phyloP scores from a whole-genome alignment of 192 early-diverging fungal species.

The Podila minutissima region DNA sequence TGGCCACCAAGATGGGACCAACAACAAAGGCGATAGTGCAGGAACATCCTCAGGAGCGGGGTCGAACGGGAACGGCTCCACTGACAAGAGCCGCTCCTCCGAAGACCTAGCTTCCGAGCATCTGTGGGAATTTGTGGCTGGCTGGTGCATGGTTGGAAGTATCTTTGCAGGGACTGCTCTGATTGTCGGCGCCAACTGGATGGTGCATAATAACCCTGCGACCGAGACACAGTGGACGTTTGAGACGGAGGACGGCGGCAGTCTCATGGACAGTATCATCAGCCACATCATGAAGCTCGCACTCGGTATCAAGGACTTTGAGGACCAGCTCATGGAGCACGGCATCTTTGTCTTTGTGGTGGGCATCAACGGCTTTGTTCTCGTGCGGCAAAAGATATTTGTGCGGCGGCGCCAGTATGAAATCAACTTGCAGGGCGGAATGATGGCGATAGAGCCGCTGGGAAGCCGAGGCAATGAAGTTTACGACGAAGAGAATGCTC shows the following conservation, averaged over 20 bases:
- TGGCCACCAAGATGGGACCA: not conserved
- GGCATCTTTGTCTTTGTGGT: slow-evolving; percentile 42
- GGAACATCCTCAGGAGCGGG: not conserved
- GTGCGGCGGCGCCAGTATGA: slow-evolving; percentile 19
- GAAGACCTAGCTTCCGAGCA: slow-evolving; percentile 14
- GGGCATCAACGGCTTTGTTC: slow-evolving; percentile 32
- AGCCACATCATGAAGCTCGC: slow-evolving; percentile 23
- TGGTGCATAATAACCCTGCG: slow-evolving; percentile 4
- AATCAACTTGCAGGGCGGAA: slow-evolving; percentile 47
- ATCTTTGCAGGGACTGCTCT: slow-evolving; percentile 14
- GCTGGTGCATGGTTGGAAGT: slow-evolving; percentile 32
- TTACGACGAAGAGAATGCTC: not conserved
- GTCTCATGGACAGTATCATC: slow-evolving; percentile 29
- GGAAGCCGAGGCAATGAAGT: not conserved
- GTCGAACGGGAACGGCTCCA: not conserved
- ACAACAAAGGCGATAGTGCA: not conserved
- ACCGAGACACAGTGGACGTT: slow-evolving; percentile 27
- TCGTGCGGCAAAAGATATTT: slow-evolving; percentile 31
- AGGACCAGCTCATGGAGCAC: slow-evolving; percentile 40
- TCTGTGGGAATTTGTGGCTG: slow-evolving; percentile 37
- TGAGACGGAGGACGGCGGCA: slow-evolving; percentile 12
- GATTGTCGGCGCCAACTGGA: slow-evolving; percentile 14
- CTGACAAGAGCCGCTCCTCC: not conserved
- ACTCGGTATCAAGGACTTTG: slow-evolving; percentile 36
- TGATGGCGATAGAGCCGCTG: slow-evolving; percentile 30